Evolutionary conservation across 805 yeast species (phyloP).

Genomic region (Blastobotrys attinorum): DNA sequence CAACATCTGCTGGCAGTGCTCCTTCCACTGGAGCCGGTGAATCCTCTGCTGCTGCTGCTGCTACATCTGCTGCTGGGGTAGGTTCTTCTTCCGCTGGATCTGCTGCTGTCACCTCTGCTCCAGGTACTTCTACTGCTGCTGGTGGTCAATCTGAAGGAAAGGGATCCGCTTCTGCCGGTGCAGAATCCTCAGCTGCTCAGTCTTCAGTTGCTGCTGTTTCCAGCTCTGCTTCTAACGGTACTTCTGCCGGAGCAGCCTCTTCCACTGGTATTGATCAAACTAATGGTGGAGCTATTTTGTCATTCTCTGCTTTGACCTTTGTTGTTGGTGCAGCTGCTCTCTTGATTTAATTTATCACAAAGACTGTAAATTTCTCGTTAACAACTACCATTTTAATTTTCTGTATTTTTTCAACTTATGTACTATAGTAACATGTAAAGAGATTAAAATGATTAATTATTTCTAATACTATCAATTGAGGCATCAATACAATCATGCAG

Average conservation of each 20-base stretch:
- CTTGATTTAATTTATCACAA: background rate
- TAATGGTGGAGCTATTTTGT: conserved; percentile 1
- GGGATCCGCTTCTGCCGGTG: conserved; percentile 3
- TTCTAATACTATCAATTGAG: no score
- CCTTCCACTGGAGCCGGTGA: conserved; percentile 4
- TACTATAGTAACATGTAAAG: no score
- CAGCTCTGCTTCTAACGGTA: conserved; percentile 4
- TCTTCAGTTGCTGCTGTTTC: conserved; percentile 1
- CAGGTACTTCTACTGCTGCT: conserved; percentile 8
- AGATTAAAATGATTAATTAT: no score
- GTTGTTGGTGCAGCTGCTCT: background rate
- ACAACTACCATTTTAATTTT: no score
- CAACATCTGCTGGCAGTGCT: conserved; percentile 4
- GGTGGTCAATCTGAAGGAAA: conserved; percentile 7
- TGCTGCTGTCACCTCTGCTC: conserved; percentile 1
- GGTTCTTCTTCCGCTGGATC: conserved; percentile 11
- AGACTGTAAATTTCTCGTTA: background rate
- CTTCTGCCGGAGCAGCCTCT: conserved; percentile 4
- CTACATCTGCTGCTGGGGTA: conserved; percentile 9
- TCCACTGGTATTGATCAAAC: conserved; percentile 3
- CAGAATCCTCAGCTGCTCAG: conserved; percentile 5
- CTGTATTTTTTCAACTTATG: background rate
- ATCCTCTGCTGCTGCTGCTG: conserved; percentile 8
- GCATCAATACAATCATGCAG: no score
- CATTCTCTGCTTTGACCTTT: background rate